Conservation (phyloP, 2,329 filamentous ascomycete genomes). For the Calonectria montana region DNA sequence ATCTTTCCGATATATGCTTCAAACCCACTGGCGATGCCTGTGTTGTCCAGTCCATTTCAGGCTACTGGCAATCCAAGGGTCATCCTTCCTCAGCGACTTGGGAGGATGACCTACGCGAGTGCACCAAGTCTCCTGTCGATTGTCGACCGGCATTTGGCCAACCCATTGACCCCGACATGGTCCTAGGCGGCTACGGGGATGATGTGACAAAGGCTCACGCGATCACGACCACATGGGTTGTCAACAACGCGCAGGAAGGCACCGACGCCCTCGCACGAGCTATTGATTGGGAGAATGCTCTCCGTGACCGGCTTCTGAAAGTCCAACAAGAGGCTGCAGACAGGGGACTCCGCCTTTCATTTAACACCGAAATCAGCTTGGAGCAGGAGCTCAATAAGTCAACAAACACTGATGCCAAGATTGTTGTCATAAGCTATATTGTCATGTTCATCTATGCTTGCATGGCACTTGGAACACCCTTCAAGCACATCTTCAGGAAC, state of each 20-base stretch:
- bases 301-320: constrained; percentile 79
- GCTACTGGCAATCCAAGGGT: constrained; percentile 80
- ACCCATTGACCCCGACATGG: constrained; percentile 85
- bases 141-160: constrained; percentile 92
- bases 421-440: constrained; percentile 94
- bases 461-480: constrained; percentile 87
- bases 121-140: constrained; percentile 81
- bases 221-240: constrained; percentile 93
- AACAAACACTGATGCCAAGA: constrained; percentile 97
- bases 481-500: constrained; percentile 82
- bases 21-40: constrained; percentile 92
- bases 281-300: constrained; percentile 88
- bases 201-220: constrained; percentile 80
- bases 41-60: constrained; percentile 91
- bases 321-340: constrained; percentile 82
- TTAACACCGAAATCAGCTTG: constrained; percentile 94
- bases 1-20: constrained; percentile 88
- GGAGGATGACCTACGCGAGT: constrained; percentile 77
- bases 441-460: constrained; percentile 99
- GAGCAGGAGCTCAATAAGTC: constrained; percentile 98
- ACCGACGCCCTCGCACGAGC: constrained; percentile 77
- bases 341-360: constrained; percentile 87
- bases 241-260: constrained; percentile 85
- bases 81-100: constrained; percentile 64
- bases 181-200: constrained; percentile 83